These are phyloP conservation scores for Phlyctochytrium arcticum DNA, from an alignment of 192 early-diverging fungal species.

Conservation along the genomic window DNA sequence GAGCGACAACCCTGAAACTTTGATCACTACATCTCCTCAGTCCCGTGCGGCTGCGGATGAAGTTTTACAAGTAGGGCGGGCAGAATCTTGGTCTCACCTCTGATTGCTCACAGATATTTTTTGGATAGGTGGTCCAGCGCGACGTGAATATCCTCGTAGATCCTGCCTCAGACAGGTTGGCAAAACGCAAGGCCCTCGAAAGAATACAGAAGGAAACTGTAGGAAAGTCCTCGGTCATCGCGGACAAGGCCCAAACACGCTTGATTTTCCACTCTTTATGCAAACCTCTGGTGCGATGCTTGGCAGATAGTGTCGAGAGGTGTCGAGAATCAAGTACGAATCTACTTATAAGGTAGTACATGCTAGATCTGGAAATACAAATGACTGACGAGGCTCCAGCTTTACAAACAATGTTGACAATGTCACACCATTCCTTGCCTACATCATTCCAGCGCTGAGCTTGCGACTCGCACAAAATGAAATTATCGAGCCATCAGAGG, in stretches of 20 bases:
- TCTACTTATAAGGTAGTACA: constrained; percentile 31
- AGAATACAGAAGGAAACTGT: constrained; percentile 40
- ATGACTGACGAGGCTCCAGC: constrained; percentile 2
- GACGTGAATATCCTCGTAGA: constrained; percentile 51
- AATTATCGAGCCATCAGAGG: constrained; percentile 50
- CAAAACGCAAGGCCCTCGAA: constrained; percentile 43
- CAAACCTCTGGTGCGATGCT: constrained; percentile 29
- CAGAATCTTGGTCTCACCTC: not conserved
- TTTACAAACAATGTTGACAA: constrained; percentile 22
- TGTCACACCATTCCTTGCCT: constrained; percentile 30
- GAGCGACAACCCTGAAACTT: too few species aligned
- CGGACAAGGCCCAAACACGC: not conserved
- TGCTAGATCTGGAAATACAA: not conserved
- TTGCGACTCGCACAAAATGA: constrained; percentile 40
- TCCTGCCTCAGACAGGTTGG: constrained; percentile 33
- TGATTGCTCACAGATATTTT: not conserved
- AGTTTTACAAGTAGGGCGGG: not conserved
- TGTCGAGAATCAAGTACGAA: constrained; percentile 35
- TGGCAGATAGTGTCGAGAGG: constrained; percentile 45
- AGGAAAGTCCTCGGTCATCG: not conserved
- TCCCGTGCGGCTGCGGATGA: not conserved
- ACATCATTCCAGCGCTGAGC: constrained; percentile 40
- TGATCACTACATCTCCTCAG: too few species aligned
- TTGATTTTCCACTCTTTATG: constrained; percentile 21
- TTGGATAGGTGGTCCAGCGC: constrained; percentile 31